Percentiles rank a stretch among this genome's conserved stretches.
Conservation (phyloP, 2,329 filamentous ascomycete genomes). For the Lasiodiplodia sp. region DNA sequence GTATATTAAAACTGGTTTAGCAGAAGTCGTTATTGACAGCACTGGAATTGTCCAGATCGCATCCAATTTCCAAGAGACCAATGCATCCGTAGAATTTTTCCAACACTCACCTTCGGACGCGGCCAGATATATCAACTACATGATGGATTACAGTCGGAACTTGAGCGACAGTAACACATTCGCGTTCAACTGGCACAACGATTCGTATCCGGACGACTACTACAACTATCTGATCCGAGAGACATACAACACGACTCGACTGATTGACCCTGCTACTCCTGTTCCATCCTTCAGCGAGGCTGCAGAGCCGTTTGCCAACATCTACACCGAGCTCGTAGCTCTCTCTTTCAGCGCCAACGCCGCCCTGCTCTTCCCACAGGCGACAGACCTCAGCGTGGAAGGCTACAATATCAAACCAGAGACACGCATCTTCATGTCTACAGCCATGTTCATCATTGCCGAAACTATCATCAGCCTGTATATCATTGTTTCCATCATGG, state of each 20-base stretch:
- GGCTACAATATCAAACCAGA: slow-evolving; percentile 37
- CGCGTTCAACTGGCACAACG: slow-evolving; percentile 55
- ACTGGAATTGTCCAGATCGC: slow-evolving; percentile 10
- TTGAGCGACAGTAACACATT: not conserved
- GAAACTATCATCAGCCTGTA: slow-evolving; percentile 55
- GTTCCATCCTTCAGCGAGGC: slow-evolving; percentile 44
- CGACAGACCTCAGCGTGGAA: not conserved
- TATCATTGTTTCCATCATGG: slow-evolving; percentile 48
- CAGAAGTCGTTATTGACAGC: slow-evolving; percentile 38
- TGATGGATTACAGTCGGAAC: not conserved
- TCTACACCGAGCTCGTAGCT: slow-evolving; percentile 52
- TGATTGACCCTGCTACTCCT: slow-evolving; percentile 47
- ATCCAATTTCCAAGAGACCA: not conserved
- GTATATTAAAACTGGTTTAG: slow-evolving; percentile 41
- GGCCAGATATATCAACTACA: not conserved
- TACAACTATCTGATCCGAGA: slow-evolving; percentile 56
- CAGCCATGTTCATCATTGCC: slow-evolving; percentile 55
- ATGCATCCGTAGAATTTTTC: not conserved
- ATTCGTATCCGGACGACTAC: slow-evolving; percentile 54
- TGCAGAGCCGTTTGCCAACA: slow-evolving; percentile 33
- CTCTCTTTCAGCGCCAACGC: slow-evolving; percentile 54
- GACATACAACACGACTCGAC: slow-evolving; percentile 36
- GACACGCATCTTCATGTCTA: slow-evolving; percentile 58
- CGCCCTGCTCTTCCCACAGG: slow-evolving; percentile 45
- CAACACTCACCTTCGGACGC: not conserved